A percentile compares a stretch with the other conserved stretches of the same genome.
Evolutionary conservation across 345 rosid species (phyloP).

Genomic region (Eucalyptus paniculata): DNA sequence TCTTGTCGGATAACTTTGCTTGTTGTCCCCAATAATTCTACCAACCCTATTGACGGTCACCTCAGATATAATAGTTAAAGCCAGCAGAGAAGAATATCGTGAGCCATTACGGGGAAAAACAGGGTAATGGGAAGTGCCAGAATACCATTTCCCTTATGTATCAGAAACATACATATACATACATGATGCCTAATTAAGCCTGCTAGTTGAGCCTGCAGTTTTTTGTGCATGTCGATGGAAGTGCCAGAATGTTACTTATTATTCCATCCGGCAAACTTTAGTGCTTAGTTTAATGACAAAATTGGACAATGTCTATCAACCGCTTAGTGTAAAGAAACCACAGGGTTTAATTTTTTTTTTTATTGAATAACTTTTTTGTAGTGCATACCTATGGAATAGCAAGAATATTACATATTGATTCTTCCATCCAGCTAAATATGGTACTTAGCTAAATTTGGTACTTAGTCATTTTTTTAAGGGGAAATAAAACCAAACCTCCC

Average conservation of each 20-base stretch:
- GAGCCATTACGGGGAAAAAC: background rate
- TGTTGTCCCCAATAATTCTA: background rate
- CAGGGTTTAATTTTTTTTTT: background rate
- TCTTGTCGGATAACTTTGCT: background rate
- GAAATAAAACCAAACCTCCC: background rate
- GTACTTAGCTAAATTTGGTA: background rate
- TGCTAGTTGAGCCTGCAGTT: background rate
- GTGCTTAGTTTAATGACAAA: background rate
- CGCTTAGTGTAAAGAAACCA: background rate
- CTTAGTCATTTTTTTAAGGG: background rate
- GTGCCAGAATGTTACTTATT: background rate
- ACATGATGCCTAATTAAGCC: background rate
- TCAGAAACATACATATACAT: background rate
- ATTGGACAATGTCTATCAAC: background rate
- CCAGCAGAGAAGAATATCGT: background rate
- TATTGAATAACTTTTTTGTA: background rate
- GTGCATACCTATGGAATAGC: background rate
- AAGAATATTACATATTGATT: background rate
- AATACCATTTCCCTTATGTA: background rate
- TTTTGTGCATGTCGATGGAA: background rate
- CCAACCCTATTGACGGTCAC: background rate
- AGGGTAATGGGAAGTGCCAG: background rate
- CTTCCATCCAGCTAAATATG: background rate
- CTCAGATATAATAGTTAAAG: background rate
- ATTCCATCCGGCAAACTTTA: background rate